phyloP scores from a whole-genome alignment of 306 rosid genomes.

The Inga laurina region DNA sequence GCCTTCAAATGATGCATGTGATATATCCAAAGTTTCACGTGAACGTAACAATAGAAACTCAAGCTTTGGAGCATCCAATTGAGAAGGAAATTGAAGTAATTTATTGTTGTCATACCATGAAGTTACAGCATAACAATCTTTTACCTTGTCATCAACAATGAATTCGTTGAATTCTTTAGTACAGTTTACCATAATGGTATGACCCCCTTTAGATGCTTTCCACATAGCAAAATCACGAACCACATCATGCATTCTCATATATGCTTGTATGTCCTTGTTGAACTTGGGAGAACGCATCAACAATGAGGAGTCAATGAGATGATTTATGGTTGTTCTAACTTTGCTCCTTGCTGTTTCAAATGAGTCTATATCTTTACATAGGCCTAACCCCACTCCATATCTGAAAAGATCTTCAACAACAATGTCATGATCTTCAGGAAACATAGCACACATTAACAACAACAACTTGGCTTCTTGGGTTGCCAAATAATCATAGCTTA shows the following conservation, averaged over 20 bases:
- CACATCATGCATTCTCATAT: slow-evolving; percentile 22
- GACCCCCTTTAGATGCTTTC: not conserved
- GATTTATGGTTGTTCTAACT: not conserved
- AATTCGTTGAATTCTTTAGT: not conserved
- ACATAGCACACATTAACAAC: no score
- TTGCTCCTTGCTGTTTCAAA: not conserved
- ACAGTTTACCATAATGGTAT: not conserved
- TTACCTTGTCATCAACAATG: not conserved
- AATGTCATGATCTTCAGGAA: no score
- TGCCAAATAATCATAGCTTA: no score
- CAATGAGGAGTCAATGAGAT: slow-evolving; percentile 9
- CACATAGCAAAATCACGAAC: slow-evolving; percentile 14
- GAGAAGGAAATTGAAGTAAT: not conserved
- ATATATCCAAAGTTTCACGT: accelerated
- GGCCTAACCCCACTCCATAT: no score
- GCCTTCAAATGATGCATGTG: not conserved
- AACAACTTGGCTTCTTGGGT: no score
- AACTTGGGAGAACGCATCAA: not conserved
- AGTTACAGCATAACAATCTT: not conserved
- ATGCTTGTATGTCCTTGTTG: not conserved
- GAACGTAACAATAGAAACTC: not conserved
- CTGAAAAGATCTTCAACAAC: no score
- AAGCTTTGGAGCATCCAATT: no score
- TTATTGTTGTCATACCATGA: not conserved
- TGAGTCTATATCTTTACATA: no score